A percentile compares a stretch with the other conserved stretches of the same genome.
These are phyloP conservation scores for Aphanomyces stellatus DNA, from an alignment of 352 stramenopile genomes.

Conservation along the genomic window DNA sequence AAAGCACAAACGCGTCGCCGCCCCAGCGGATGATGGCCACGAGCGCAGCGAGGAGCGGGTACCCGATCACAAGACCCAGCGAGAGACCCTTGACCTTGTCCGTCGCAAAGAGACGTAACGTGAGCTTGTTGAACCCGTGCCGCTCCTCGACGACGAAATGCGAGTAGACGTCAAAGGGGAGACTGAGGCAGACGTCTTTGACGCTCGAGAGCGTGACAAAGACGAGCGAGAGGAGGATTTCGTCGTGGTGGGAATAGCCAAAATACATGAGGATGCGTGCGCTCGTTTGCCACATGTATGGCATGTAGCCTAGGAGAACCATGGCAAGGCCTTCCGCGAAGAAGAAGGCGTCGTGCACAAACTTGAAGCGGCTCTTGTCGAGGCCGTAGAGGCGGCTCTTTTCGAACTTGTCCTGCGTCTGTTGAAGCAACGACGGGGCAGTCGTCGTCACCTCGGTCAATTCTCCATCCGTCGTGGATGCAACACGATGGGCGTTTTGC, in stretches of 20 bases:
- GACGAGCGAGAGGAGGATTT: constrained; percentile 77
- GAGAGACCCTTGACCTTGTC: constrained; percentile 93
- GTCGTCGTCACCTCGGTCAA: constrained; percentile 24
- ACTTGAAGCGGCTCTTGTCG: constrained; percentile 94
- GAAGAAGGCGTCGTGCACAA: constrained; percentile 84
- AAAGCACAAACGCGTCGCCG: constrained; percentile 75
- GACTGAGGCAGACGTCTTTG: constrained; percentile 41
- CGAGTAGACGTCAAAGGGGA: constrained; percentile 85
- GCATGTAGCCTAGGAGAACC: constrained; percentile 87
- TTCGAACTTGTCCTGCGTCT: constrained; percentile 88
- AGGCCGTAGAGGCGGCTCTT: constrained; percentile 91
- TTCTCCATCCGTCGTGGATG: constrained; percentile 16
- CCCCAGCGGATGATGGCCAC: constrained; percentile 70
- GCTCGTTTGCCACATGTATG: constrained; percentile 90
- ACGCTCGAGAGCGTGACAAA: constrained; percentile 57
- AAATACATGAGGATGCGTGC: constrained; percentile 42
- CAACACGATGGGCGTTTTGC: constrained; percentile 37
- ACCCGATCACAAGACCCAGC: constrained; percentile 80
- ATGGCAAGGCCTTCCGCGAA: constrained; percentile 79
- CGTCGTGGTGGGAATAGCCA: constrained; percentile 53
- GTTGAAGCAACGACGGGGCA: constrained; percentile 51
- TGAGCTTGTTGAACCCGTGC: constrained; percentile 98
- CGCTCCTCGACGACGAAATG: constrained; percentile 95
- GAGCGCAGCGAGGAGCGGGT: constrained; percentile 47
- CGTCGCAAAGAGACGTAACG: constrained; percentile 87